These are phyloP conservation scores for Trichophyton schoenleinii DNA, from an alignment of 2,329 filamentous ascomycete genomes.

Conservation along the genomic window DNA sequence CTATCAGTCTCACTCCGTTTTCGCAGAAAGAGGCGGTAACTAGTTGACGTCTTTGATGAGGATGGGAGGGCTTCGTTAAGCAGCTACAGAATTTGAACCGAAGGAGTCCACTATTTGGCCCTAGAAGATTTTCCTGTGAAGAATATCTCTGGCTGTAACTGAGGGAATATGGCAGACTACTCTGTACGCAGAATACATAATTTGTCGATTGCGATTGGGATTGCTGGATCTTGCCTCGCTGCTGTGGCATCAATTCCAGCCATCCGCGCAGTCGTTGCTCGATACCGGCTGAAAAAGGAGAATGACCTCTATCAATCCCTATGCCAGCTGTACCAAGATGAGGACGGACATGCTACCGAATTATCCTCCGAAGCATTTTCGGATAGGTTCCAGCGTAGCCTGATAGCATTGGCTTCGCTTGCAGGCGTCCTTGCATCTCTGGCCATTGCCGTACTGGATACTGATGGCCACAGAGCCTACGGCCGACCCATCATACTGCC, in stretches of 20 bases:
- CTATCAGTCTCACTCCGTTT: not conserved
- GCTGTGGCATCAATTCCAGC: conserved; percentile 16
- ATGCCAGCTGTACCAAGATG: conserved; percentile 49
- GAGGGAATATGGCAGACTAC: not conserved
- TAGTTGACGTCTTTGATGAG: too few relatives aligned
- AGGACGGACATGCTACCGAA: conserved; percentile 55
- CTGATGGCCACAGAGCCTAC: conserved; percentile 21
- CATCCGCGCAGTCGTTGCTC: conserved; percentile 6
- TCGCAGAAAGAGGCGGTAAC: not conserved
- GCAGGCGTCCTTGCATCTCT: conserved; percentile 46
- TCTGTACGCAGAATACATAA: not conserved
- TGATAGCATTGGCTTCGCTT: conserved; percentile 43
- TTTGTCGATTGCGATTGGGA: not conserved
- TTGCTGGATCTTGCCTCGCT: not conserved
- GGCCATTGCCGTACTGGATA: conserved; percentile 43
- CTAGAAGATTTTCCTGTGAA: too few relatives aligned
- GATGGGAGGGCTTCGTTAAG: too few relatives aligned
- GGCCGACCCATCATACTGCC: conserved; percentile 35
- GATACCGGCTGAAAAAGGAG: conserved; percentile 8
- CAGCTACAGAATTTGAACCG: too few relatives aligned
- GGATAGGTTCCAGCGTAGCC: conserved; percentile 43
- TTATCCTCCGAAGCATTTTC: conserved; percentile 53
- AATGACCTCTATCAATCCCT: conserved; percentile 13
- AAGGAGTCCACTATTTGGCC: not conserved
- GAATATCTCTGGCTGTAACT: not conserved